Percentiles rank a stretch among this genome's conserved stretches.
Evolutionary conservation across 1,284 basidiomycete genomes (phyloP).

Genomic region (Ustilago nuda): DNA sequence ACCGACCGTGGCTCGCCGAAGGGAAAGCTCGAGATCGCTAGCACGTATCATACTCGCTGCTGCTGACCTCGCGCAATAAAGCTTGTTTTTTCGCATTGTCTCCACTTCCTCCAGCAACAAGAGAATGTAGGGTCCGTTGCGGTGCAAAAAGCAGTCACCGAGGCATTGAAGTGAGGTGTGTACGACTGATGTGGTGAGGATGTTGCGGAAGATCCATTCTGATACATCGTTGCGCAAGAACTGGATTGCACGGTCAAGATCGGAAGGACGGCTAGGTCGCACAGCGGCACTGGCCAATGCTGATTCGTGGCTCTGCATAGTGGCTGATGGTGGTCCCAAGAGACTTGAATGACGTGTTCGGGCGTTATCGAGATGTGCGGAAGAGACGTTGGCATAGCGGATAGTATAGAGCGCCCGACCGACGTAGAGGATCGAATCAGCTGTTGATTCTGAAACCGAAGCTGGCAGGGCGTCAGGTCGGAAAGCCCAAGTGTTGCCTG

Average conservation of each 20-base stretch:
- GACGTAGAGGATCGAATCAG: conserved; percentile 85
- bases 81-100: conserved; percentile 75
- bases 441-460: conserved; percentile 78
- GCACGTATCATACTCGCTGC: conserved; percentile 69
- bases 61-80: conserved; percentile 75
- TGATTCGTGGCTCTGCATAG: conserved; percentile 39
- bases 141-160: conserved; percentile 77
- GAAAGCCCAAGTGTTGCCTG: conserved; percentile 66
- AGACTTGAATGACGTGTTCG: conserved; percentile 12
- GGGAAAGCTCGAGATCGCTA: conserved; percentile 53
- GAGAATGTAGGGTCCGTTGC: conserved; percentile 85
- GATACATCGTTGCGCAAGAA: conserved; percentile 80
- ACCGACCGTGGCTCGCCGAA: conserved; percentile 50
- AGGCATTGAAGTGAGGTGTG: conserved; percentile 80
- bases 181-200: conserved; percentile 84
- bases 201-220: conserved; percentile 91
- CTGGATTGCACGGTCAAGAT: conserved; percentile 60
- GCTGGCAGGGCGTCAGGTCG: conserved; percentile 79
- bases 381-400: conserved; percentile 69
- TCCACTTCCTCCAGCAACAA: conserved; percentile 77
- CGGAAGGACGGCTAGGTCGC: conserved; percentile 34
- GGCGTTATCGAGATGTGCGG: conserved; percentile 6
- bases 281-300: conserved; percentile 21
- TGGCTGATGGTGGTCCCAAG: conserved; percentile 36
- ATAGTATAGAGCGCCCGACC: conserved; percentile 87